phyloP scores from a whole-genome alignment of 768 basidiomycete genomes.

The Amanita subjunquillea region DNA sequence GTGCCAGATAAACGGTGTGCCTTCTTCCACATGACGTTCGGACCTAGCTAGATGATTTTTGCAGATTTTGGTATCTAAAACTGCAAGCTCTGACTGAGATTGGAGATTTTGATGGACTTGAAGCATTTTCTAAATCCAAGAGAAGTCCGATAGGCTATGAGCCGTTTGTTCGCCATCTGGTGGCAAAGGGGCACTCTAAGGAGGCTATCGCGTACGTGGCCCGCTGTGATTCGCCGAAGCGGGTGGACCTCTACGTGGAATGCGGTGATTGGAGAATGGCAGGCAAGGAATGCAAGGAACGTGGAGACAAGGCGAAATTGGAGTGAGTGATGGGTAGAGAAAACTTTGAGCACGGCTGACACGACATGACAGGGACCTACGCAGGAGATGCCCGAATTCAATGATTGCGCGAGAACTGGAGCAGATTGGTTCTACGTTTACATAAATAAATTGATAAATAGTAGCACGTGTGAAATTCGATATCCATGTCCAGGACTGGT shows the following conservation, averaged over 20 bases:
- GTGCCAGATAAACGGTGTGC: constrained; percentile 88
- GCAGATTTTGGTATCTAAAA: constrained; percentile 91
- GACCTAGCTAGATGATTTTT: background rate
- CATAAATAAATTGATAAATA: too few species aligned
- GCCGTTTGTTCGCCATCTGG: constrained; percentile 72
- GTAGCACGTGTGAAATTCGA: background rate
- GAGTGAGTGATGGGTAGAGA: constrained; percentile 43
- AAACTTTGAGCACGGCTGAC: background rate
- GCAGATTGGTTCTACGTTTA: constrained; percentile 44
- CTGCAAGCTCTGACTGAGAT: constrained; percentile 70
- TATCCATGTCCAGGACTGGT: constrained; percentile 21
- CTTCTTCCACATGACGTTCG: background rate
- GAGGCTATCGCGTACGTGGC: constrained; percentile 74
- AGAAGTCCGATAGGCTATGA: constrained; percentile 96
- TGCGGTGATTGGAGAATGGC: constrained; percentile 89
- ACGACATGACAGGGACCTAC: constrained; percentile 44
- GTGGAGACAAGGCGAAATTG: constrained; percentile 73
- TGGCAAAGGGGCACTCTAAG: constrained; percentile 60
- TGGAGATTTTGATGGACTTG: constrained; percentile 80
- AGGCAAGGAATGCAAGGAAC: constrained; percentile 82
- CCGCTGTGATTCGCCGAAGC: constrained; percentile 73
- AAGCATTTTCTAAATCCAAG: constrained; percentile 77
- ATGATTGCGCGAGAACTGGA: constrained; percentile 74
- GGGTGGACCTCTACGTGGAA: constrained; percentile 80
- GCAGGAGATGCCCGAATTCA: constrained; percentile 69